Evolutionary conservation across 306 rosid genomes (phyloP).

Genomic region (Cucurbita maxima): DNA sequence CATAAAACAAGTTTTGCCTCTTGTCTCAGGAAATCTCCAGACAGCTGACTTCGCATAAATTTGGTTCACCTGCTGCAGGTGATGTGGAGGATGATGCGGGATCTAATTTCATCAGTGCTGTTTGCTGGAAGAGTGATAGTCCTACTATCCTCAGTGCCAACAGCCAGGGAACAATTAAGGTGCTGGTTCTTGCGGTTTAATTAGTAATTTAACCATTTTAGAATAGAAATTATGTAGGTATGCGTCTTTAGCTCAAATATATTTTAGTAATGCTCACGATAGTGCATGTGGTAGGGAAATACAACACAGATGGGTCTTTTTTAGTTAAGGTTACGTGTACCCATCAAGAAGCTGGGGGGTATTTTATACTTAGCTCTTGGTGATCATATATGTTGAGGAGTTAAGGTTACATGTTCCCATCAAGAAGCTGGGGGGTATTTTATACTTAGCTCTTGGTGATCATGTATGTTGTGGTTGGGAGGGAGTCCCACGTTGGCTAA

Average conservation of each 20-base stretch:
- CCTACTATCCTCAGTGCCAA: slow-evolving; percentile 91
- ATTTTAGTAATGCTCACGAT: neutral
- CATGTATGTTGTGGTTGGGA: too few relatives aligned
- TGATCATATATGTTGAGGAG: neutral
- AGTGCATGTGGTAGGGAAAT: neutral
- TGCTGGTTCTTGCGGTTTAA: slow-evolving; percentile 81
- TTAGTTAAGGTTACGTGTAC: neutral
- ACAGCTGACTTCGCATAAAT: slow-evolving; percentile 79
- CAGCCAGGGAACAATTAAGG: slow-evolving; percentile 94
- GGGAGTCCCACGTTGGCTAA: too few relatives aligned
- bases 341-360: slow-evolving; percentile 1
- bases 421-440: too few relatives aligned
- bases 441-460: neutral
- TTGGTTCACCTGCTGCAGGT: slow-evolving; percentile 56
- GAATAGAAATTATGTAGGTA: neutral
- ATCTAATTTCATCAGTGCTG: slow-evolving; percentile 88
- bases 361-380: neutral
- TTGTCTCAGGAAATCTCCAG: slow-evolving; percentile 65
- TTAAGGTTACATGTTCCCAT: too few relatives aligned
- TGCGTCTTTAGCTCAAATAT: neutral
- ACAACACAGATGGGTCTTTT: neutral
- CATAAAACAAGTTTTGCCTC: slow-evolving; percentile 5
- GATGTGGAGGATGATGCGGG: slow-evolving; percentile 72
- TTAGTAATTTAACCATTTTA: neutral
- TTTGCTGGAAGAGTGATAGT: slow-evolving; percentile 94